Base-by-base conservation (phyloP, 768 basidiomycete genomes). In the Kwoniella botswanensis region DNA sequence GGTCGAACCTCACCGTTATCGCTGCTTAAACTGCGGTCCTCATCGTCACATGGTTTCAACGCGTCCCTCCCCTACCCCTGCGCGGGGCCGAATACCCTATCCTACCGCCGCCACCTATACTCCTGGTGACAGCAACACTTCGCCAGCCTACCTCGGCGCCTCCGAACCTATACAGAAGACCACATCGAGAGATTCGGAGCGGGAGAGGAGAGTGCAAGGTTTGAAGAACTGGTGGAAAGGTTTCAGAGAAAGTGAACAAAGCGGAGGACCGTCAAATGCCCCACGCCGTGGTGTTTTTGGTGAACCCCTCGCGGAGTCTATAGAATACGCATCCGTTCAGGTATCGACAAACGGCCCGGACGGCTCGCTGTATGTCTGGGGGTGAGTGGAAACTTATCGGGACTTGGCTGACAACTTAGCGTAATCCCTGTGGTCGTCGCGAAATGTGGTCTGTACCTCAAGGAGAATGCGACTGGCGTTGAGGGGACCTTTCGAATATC, bases 361-460 rank as follows among this genome's bases (percentile, higher is more conserved):
- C 64, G 82, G 79, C 2, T 68, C 68, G 22, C 70, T 82, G 17
- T 81, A 80, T 59, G 81, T 82, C 21, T 83, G 83, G 76, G 79
- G 80, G 82, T 84, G 63, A 67, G 83, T 81, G 35, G 9, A n/a
- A 35, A 6, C 52, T 63, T 24, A 57, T 53, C 2, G 44, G 62
- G 63, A 74, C 50, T 10, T 54, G 21, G 60, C 68, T 63, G 15
- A 69, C 54, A 13, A 17, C 21, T 53, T 55, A 81, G 95, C 0
- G 92, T 92, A 81, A 93, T 99, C 60, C 96, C 96, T 10, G 93
- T 98, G 53, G 94, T 98, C 63, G 96, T 99, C 53, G 96, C 96
- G 57, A 98, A 97, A 85, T 98, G 94, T 79, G 96, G 96, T 4
- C 85, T 96, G 56, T 92, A 94, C 86, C 89, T 99, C 69, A 99